Evolutionary conservation across 2,329 filamentous ascomycete species (phyloP).

Genomic region (Leptographium procerum): DNA sequence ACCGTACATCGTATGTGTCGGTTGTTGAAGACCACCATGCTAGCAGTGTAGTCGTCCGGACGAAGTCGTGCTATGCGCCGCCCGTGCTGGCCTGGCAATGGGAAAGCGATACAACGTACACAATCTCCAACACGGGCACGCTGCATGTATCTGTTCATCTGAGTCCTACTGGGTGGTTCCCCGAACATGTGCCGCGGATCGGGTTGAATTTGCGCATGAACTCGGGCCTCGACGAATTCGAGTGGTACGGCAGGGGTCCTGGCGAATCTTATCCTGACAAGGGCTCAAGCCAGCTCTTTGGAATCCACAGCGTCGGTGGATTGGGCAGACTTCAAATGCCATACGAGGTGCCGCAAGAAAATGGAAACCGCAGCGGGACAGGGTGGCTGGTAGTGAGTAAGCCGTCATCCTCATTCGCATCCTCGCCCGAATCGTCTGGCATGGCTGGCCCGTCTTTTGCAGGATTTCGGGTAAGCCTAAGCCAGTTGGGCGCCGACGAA

Average conservation of each 20-base stretch:
- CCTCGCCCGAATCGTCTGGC: too few species aligned
- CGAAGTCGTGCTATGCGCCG: constrained; percentile 41
- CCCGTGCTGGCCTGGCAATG: constrained; percentile 51
- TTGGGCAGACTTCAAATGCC: constrained; percentile 40
- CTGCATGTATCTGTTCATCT: constrained; percentile 34
- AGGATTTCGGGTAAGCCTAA: not conserved
- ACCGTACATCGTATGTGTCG: constrained; percentile 15
- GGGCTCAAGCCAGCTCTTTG: constrained; percentile 39
- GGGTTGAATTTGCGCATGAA: constrained; percentile 46
- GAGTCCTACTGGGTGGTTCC: constrained; percentile 35
- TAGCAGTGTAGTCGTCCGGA: constrained; percentile 25
- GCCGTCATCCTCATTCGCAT: too few species aligned
- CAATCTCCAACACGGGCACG: constrained; percentile 30
- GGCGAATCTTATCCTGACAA: constrained; percentile 56
- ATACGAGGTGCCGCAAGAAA: constrained; percentile 60
- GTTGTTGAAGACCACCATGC: constrained; percentile 2
- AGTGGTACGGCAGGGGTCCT: constrained; percentile 53
- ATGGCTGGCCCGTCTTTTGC: not conserved
- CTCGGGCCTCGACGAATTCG: constrained; percentile 31
- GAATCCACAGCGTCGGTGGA: constrained; percentile 29
- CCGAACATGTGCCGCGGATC: constrained; percentile 46
- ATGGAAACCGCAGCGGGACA: constrained; percentile 50
- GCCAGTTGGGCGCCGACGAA: not conserved
- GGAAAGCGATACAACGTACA: constrained; percentile 21
- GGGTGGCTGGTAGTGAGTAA: constrained; percentile 34